Evolutionary conservation across 306 rosid genomes (phyloP), one percentile per base, ranked within the genome.

Genomic region (Citrullus amarus): DNA sequence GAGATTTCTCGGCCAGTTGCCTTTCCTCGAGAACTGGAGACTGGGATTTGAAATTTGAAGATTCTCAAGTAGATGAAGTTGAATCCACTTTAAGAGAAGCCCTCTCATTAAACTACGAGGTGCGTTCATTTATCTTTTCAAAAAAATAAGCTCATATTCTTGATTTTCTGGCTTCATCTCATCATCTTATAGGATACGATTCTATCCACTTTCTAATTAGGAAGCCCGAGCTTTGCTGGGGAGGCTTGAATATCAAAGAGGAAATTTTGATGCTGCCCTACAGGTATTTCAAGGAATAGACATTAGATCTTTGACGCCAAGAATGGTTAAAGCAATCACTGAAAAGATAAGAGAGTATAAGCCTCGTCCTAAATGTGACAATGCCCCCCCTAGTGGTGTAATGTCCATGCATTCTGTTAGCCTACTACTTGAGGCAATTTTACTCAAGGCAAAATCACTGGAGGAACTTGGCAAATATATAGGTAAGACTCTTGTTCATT

Each of bases 341-440:
- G 86, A 86, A 87, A 89, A 90, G 80, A 87, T 79, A 32, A 87
- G 84, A 83, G 96, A 44, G 68, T 81, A 85, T 60, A 92, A 85
- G 71, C 81, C 87, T 12, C 90, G 90, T 38, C 76, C 84, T 14
- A 92, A 89, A 82, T 85, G 82, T 9, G 90, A 84, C 78, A 79
- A 50, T 75, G 85, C 84, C 78, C 81, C 84, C 60, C 84, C 85
- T n/a, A 85, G 69, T 80, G 86, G 78, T 80, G 79, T 81, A 76
- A 91, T 95, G 99, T 92, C 97, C n/a, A 85, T 87, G 92, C 97
- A 95, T 86, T 92, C 97, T 39, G 93, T 90, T 60, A 95, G 97
- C 92, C 84, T 95, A 59, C 96, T 95, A 70, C 86, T 90, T 60
- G 99, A 92, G 90, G 99, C 99, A 69, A 87, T 91, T 39, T 84